These are phyloP conservation scores for Carpinus fangiana DNA, from an alignment of 306 rosid species.

Conservation along the genomic window DNA sequence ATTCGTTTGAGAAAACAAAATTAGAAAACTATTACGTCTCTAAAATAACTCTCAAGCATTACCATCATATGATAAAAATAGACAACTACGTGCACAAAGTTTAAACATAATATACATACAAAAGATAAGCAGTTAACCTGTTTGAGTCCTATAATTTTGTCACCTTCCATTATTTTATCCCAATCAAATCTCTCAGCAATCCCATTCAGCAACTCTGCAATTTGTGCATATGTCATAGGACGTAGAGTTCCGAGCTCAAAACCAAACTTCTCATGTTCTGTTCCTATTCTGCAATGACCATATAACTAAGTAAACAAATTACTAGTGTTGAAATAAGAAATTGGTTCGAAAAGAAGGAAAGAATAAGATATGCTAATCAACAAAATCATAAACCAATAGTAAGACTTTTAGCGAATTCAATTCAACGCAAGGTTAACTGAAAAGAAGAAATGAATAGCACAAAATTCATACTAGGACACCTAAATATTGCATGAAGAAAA, in stretches of 20 bases:
- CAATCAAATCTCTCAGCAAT: slow-evolving; percentile 96
- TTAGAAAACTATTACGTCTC: not conserved
- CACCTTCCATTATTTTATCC: slow-evolving; percentile 91
- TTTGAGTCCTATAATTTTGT: slow-evolving; percentile 87
- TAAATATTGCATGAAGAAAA: not conserved
- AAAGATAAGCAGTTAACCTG: slow-evolving; percentile 49
- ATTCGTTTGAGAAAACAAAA: not conserved
- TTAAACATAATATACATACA: not conserved
- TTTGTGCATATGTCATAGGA: slow-evolving; percentile 87
- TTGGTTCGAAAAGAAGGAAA: not conserved
- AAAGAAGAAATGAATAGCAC: not conserved
- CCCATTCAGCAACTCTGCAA: slow-evolving; percentile 74
- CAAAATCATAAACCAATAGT: not conserved
- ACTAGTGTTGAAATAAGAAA: not conserved
- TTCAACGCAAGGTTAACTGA: not conserved
- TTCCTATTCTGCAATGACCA: slow-evolving; percentile 79
- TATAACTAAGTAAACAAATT: not conserved
- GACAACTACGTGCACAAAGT: not conserved
- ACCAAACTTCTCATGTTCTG: slow-evolving; percentile 99
- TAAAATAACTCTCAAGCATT: slow-evolving; percentile 1
- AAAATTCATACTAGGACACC: not conserved
- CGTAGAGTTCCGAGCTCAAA: slow-evolving; percentile 73
- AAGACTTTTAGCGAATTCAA: not conserved
- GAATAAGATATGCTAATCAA: not conserved
- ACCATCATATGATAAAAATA: not conserved